Base-by-base conservation (phyloP, 2,329 filamentous ascomycete species). In the Rhynchosporium graminicola region DNA sequence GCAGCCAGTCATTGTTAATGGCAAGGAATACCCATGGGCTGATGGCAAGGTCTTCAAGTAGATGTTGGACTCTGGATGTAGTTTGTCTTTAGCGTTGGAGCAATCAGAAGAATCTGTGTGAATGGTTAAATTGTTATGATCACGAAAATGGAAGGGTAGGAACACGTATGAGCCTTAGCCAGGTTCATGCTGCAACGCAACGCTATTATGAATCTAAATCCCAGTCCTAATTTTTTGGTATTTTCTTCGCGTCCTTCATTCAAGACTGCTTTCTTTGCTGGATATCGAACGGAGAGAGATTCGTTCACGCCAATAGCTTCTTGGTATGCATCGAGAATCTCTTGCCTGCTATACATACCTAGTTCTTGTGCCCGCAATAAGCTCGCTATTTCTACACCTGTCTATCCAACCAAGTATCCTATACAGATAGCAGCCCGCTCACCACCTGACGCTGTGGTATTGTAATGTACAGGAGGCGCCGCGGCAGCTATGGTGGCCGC, bases 21-120 rank as follows among this genome's bases (percentile, higher is more conserved):
- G 90, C 83, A 97, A 98, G 90, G 85, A 88, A 76, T 96, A 93
- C 82, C 81, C 87, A 78, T 91, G 89, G 82, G 90, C 90, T 76
- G 89, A 92, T 75, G 95, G 95, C 78, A 97, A 98, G 87, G 92
- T 98, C 78, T 98, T 97, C 90, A 98, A 98, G 86, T 98, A 97
- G 86, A 82, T 65, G 68, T 64, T 54, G 51, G 46, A 47, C 15
- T 57, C 62, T 59, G 50, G 51, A 62, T 65, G 62, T 60, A 58
- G 61, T 63, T 57, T 65, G 42, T 47, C 57, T 66, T 70, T 70
- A 68, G 65, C 64, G 68, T 47, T 62, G 56, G 63, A 59, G 55
- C 43, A 26, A 54, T 60, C 63, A 57, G 26, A 42, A 12, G 31
- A 28, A 28, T 13, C 20, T 38, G 31, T 15, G 5, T 38, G 62